Conservation (phyloP, 345 rosid species). For the Brassica rapa region DNA sequence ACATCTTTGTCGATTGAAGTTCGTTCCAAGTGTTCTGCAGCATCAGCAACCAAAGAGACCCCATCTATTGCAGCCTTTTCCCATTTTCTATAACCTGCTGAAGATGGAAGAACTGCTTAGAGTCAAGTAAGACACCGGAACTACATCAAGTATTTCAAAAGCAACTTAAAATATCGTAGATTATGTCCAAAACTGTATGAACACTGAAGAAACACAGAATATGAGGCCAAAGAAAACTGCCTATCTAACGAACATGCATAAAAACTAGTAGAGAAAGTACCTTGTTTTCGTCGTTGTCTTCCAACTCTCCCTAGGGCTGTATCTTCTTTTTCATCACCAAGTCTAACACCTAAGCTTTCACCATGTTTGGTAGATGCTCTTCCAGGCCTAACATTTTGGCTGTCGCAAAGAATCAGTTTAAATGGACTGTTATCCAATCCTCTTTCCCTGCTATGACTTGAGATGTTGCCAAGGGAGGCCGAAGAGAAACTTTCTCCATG, state of each 20-base stretch:
- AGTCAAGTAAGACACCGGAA: slow-evolving; percentile 35
- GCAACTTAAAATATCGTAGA: neutral
- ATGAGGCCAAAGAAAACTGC: slow-evolving; percentile 11
- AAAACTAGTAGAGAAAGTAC: slow-evolving; percentile 41
- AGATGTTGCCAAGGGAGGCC: slow-evolving; percentile 51
- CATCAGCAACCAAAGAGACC: slow-evolving; percentile 98
- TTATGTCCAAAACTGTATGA: neutral
- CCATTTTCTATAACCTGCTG: slow-evolving; percentile 89
- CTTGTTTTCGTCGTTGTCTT: slow-evolving; percentile 81
- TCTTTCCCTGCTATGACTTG: slow-evolving; percentile 67
- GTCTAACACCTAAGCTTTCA: slow-evolving; percentile 56
- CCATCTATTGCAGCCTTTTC: slow-evolving; percentile 99
- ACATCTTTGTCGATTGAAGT: slow-evolving; percentile 55
- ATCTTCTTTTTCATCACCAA: slow-evolving; percentile 66
- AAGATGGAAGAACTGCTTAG: slow-evolving; percentile 46
- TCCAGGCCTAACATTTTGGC: slow-evolving; percentile 76
- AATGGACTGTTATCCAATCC: slow-evolving; percentile 62
- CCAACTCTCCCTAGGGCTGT: slow-evolving; percentile 55
- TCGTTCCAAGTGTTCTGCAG: slow-evolving; percentile 97
- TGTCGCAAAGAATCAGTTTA: slow-evolving; percentile 69
- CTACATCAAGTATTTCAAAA: neutral
- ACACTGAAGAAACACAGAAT: slow-evolving; percentile 6
- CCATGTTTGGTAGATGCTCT: slow-evolving; percentile 68
- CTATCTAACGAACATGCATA: slow-evolving; percentile 7
- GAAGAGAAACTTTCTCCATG: slow-evolving; percentile 74